phyloP scores from a whole-genome alignment of 2,329 filamentous ascomycete species.

The Aphanocladium album region DNA sequence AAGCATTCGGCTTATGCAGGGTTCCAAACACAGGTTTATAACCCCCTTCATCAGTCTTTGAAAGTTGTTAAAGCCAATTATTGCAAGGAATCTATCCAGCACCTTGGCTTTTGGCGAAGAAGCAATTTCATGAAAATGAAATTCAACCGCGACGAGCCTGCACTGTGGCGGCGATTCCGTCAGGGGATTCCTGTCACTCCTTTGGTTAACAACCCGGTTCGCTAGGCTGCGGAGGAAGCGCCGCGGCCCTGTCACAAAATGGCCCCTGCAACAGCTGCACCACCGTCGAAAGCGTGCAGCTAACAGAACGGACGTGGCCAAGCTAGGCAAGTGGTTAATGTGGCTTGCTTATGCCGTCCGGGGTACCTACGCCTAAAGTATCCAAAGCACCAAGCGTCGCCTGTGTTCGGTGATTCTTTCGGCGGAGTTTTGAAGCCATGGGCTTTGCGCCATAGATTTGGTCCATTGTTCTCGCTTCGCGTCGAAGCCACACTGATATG shows the following conservation, averaged over 20 bases:
- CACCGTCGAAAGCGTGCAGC: background rate
- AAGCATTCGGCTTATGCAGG: background rate
- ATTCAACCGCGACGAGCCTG: background rate
- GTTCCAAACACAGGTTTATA: background rate
- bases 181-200: background rate
- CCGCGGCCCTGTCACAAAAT: background rate
- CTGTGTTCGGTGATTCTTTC: constrained; percentile 12
- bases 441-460: background rate
- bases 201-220: background rate
- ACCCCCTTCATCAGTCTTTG: background rate
- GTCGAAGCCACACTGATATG: background rate
- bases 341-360: constrained; percentile 9
- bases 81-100: background rate
- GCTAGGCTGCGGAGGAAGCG: background rate
- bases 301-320: background rate
- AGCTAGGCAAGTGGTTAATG: constrained; percentile 7
- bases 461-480: background rate
- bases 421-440: background rate
- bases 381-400: background rate
- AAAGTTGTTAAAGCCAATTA: background rate
- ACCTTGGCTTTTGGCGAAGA: background rate
- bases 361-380: background rate
- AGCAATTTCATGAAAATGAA: background rate
- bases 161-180: background rate
- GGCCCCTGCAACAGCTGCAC: background rate